Percentiles rank a stretch among this genome's conserved stretches.
Evolutionary conservation across 2,329 filamentous ascomycete species (phyloP).

Genomic region (Periconia sp.): DNA sequence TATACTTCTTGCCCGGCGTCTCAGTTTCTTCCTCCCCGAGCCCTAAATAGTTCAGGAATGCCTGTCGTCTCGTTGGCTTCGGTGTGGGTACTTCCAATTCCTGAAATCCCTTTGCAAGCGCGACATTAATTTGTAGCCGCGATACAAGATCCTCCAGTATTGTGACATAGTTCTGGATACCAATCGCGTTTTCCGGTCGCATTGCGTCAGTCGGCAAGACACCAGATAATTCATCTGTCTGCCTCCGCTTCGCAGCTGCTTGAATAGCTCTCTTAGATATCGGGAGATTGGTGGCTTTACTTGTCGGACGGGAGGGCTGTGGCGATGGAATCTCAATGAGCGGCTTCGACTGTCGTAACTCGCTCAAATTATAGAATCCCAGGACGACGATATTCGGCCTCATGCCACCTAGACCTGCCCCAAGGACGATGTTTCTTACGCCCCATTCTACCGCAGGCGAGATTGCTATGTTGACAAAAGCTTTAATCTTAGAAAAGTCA

Average conservation of each 20-base stretch:
- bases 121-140: conserved; percentile 81
- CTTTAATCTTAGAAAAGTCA: conserved; percentile 84
- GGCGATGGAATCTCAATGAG: conserved; percentile 63
- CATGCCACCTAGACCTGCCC: conserved; percentile 85
- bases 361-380: conserved; percentile 80
- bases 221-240: conserved; percentile 56
- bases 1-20: conserved; percentile 73
- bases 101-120: conserved; percentile 82
- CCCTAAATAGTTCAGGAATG: conserved; percentile 29
- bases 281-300: conserved; percentile 30
- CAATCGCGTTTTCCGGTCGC: conserved; percentile 71
- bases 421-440: conserved; percentile 79
- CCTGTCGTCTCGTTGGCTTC: conserved; percentile 36
- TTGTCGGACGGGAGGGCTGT: conserved; percentile 43
- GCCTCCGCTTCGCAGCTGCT: conserved; percentile 50
- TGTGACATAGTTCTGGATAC: conserved; percentile 76
- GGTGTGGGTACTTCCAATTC: conserved; percentile 70
- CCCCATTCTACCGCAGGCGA: conserved; percentile 86
- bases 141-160: conserved; percentile 82
- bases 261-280: conserved; percentile 42
- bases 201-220: conserved; percentile 73
- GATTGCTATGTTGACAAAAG: conserved; percentile 85
- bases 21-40: conserved; percentile 51
- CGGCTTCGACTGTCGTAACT: conserved; percentile 68
- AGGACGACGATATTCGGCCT: conserved; percentile 84